These are phyloP conservation scores for Punica granatum DNA, from an alignment of 345 rosid species.

Conservation along the genomic window DNA sequence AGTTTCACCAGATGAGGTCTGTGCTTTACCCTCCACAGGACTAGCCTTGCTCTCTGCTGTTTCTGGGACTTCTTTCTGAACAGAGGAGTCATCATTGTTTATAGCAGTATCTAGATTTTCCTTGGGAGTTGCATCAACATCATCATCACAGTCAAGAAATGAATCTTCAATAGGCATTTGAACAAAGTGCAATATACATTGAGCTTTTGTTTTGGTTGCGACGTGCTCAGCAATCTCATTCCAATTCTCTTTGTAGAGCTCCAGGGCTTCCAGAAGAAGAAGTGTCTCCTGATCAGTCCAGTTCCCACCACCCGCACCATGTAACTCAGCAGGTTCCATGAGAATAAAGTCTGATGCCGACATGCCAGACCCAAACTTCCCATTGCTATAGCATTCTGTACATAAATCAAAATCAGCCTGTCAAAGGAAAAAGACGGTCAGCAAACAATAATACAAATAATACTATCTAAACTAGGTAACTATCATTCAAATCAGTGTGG, in stretches of 20 bases:
- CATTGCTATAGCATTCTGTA: slow-evolving; percentile 78
- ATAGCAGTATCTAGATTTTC: slow-evolving; percentile 36
- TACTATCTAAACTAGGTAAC: neutral
- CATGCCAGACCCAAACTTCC: slow-evolving; percentile 88
- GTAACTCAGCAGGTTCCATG: slow-evolving; percentile 89
- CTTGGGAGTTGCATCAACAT: slow-evolving; percentile 32
- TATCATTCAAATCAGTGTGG: neutral
- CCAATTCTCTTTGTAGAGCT: slow-evolving; percentile 94
- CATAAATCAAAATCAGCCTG: slow-evolving; percentile 99
- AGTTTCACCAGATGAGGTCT: slow-evolving; percentile 35
- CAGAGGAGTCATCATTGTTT: slow-evolving; percentile 27
- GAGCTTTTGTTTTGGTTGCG: slow-evolving; percentile 94
- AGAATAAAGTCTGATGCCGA: slow-evolving; percentile 90
- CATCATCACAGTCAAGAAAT: slow-evolving; percentile 47
- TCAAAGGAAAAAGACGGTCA: slow-evolving; percentile 26
- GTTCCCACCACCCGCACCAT: slow-evolving; percentile 75
- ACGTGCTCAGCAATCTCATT: slow-evolving; percentile 99
- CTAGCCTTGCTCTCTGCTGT: slow-evolving; percentile 35
- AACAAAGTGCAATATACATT: slow-evolving; percentile 94
- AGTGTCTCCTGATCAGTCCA: slow-evolving; percentile 99
- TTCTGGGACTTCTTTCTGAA: slow-evolving; percentile 45
- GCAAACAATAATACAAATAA: neutral
- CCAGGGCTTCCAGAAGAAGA: slow-evolving; percentile 95
- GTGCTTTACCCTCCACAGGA: slow-evolving; percentile 36
- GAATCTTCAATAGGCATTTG: slow-evolving; percentile 97